Evolutionary conservation across 495 filamentous ascomycete species (phyloP).

Genomic region (Neurospora tetraspora): DNA sequence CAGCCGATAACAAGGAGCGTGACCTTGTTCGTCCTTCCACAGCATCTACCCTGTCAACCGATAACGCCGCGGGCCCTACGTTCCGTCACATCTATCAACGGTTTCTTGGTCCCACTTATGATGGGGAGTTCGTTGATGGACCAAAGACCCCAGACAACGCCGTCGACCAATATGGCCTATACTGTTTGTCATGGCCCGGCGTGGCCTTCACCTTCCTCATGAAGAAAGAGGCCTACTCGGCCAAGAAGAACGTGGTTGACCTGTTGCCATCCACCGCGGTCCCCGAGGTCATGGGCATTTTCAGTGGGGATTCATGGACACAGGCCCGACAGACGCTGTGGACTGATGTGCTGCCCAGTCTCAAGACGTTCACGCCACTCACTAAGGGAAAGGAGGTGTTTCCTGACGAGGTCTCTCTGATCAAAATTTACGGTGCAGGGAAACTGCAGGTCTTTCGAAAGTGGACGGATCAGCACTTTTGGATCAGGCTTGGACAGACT

Average conservation of each 20-base stretch:
- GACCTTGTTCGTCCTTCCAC: conserved; percentile 63
- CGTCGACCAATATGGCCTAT: conserved; percentile 37
- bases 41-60: conserved; percentile 19
- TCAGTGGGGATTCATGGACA: conserved; percentile 80
- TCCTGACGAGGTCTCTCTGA: conserved; percentile 73
- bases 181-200: conserved; percentile 87
- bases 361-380: conserved; percentile 38
- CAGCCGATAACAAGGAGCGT: conserved; percentile 60
- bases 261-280: conserved; percentile 71
- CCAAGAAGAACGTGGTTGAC: conserved; percentile 74
- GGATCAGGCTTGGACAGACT: conserved; percentile 67
- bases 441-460: conserved; percentile 63
- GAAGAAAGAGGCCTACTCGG: conserved; percentile 62
- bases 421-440: conserved; percentile 64
- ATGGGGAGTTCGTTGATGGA: conserved; percentile 67
- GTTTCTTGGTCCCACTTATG: conserved; percentile 82
- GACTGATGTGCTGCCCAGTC: conserved; percentile 57
- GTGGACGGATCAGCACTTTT: conserved; percentile 45
- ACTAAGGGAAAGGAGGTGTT: conserved; percentile 52
- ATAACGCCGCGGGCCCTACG: conserved; percentile 52
- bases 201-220: conserved; percentile 87
- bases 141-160: conserved; percentile 15
- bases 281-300: conserved; percentile 73
- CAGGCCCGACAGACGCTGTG: conserved; percentile 67
- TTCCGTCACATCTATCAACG: conserved; percentile 90